Evolutionary conservation across 441 rosid genomes (phyloP).

Genomic region (Gossypium gossypioides): DNA sequence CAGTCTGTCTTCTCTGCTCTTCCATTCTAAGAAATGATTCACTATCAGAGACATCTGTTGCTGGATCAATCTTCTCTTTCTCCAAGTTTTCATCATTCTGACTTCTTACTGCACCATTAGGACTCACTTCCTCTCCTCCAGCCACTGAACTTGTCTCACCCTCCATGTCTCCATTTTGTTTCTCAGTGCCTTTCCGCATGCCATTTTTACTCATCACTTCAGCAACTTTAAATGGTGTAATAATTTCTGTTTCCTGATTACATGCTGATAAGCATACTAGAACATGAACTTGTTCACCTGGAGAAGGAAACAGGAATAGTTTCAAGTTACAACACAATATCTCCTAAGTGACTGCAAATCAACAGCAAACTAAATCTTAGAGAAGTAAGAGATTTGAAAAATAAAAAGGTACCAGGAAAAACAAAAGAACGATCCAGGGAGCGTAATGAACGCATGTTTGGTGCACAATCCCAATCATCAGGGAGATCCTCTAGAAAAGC

Average conservation of each 20-base stretch:
- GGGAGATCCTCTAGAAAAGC: constrained; percentile 56
- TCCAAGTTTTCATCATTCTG: constrained; percentile 43
- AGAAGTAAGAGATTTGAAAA: constrained; percentile 16
- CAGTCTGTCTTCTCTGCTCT: constrained; percentile 63
- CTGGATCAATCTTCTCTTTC: constrained; percentile 41
- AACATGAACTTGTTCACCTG: constrained; percentile 84
- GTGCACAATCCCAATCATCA: constrained; percentile 53
- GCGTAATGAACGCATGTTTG: constrained; percentile 45
- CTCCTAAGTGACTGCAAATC: not conserved
- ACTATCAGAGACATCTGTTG: constrained; percentile 50
- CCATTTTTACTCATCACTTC: constrained; percentile 76
- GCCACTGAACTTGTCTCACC: constrained; percentile 26
- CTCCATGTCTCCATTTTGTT: constrained; percentile 38
- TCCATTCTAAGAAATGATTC: constrained; percentile 85
- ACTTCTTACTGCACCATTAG: constrained; percentile 27
- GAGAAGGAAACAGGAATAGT: constrained; percentile 18
- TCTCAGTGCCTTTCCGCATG: constrained; percentile 37
- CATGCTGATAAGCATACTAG: constrained; percentile 76
- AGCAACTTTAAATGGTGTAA: constrained; percentile 93
- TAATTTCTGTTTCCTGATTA: constrained; percentile 69
- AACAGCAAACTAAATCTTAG: constrained; percentile 13
- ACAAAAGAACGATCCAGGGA: constrained; percentile 75
- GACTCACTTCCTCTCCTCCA: constrained; percentile 37
- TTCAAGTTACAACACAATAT: constrained; percentile 11
- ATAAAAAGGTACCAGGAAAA: constrained; percentile 57